Percentiles rank a stretch among this genome's conserved stretches.
Evolutionary conservation across 2,329 filamentous ascomycete species (phyloP).

Genomic region (Aspergillus sp.): DNA sequence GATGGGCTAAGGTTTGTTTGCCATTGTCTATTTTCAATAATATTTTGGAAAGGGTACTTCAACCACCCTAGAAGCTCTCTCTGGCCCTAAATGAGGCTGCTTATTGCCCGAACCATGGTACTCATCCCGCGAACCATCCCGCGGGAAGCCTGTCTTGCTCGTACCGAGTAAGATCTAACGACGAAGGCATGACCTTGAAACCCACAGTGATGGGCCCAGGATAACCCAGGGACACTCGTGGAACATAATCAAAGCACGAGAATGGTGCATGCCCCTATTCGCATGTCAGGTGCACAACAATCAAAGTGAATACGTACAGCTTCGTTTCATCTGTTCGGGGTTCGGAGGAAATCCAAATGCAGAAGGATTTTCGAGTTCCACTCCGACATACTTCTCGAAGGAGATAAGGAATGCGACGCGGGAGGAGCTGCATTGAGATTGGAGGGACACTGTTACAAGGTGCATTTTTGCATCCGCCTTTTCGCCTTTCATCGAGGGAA

Average conservation of each 20-base stretch:
- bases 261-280: not conserved
- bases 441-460: not conserved
- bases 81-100: not conserved
- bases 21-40: not conserved
- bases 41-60: not conserved
- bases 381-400: not conserved
- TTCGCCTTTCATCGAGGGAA: not conserved
- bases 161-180: not conserved
- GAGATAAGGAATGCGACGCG: slow-evolving; percentile 1
- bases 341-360: not conserved
- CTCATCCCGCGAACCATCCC: not conserved
- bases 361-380: slow-evolving; percentile 2
- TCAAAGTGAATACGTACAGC: not conserved
- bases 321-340: not conserved
- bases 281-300: not conserved
- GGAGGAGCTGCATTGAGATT: not conserved
- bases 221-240: not conserved
- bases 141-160: not conserved
- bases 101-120: slow-evolving; percentile 2
- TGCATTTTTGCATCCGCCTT: not conserved
- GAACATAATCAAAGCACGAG: not conserved
- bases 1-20: not conserved
- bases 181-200: not conserved
- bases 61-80: not conserved
- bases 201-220: not conserved